These are phyloP conservation scores for Isatis tinctoria DNA, from an alignment of 345 rosid genomes.

Conservation along the genomic window DNA sequence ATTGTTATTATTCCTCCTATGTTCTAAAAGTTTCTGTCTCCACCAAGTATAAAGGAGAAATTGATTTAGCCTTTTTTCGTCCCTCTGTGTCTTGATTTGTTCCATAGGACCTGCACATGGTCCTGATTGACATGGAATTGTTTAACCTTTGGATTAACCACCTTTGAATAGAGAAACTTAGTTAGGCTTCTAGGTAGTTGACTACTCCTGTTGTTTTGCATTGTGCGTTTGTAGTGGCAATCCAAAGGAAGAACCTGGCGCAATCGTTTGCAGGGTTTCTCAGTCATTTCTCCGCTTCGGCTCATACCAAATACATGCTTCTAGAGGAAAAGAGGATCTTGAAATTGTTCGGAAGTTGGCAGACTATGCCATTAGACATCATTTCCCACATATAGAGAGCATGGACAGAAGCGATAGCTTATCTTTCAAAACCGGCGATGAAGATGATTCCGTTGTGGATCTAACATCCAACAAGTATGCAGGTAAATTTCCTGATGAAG, in stretches of 20 bases:
- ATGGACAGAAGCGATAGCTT: slow-evolving; percentile 75
- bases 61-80: background rate
- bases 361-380: slow-evolving; percentile 87
- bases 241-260: slow-evolving; percentile 95
- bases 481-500: slow-evolving; percentile 40
- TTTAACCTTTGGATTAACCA: background rate
- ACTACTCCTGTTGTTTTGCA: background rate
- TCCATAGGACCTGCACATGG: background rate
- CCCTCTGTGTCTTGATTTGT: background rate
- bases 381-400: slow-evolving; percentile 83
- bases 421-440: slow-evolving; percentile 78
- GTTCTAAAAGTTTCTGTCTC: background rate
- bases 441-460: slow-evolving; percentile 79
- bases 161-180: background rate
- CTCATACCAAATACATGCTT: slow-evolving; percentile 87
- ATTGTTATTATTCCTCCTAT: background rate
- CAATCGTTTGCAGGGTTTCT: slow-evolving; percentile 90
- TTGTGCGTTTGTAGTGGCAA: slow-evolving; percentile 64
- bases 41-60: background rate
- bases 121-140: background rate
- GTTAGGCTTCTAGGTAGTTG: background rate
- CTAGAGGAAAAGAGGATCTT: slow-evolving; percentile 88
- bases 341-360: slow-evolving; percentile 71
- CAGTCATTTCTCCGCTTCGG: slow-evolving; percentile 89
- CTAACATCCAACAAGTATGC: slow-evolving; percentile 96